Percentiles rank a stretch among this genome's conserved stretches.
Conservation (phyloP, 345 rosid genomes). For the Eutrema japonicum region DNA sequence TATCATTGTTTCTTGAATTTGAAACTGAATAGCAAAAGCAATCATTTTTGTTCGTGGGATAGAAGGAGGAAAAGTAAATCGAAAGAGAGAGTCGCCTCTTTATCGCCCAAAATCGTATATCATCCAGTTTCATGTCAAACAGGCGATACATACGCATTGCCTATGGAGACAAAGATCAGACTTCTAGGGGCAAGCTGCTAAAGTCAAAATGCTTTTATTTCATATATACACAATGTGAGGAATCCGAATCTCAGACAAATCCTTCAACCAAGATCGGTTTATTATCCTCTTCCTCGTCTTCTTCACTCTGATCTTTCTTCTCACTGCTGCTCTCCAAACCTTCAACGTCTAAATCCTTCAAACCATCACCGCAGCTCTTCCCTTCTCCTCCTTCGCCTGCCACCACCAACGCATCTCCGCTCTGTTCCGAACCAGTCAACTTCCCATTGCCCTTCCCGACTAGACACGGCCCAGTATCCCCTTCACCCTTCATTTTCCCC, state of each 20-base stretch:
- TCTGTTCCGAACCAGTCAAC: constrained; percentile 2
- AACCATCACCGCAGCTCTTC: constrained; percentile 39
- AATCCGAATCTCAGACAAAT: constrained; percentile 35
- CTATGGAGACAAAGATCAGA: constrained; percentile 11
- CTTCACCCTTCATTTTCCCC: background rate
- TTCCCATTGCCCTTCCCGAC: constrained; percentile 31
- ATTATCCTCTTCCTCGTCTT: constrained; percentile 32
- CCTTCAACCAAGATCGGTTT: constrained; percentile 45
- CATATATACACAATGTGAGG: constrained; percentile 24
- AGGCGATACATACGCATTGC: constrained; percentile 28
- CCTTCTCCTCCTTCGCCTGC: constrained; percentile 34
- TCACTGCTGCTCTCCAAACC: constrained; percentile 25
- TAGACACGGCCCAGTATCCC: constrained; percentile 34
- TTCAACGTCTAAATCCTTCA: constrained; percentile 32
- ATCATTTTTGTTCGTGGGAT: background rate
- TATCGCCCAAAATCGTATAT: background rate
- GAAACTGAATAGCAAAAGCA: constrained; percentile 1
- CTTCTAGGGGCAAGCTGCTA: constrained; percentile 2
- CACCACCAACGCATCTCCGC: constrained; percentile 36
- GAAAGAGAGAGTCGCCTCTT: background rate
- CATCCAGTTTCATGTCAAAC: constrained; percentile 5
- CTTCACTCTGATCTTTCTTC: constrained; percentile 28
- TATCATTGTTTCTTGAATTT: background rate
- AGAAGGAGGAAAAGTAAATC: background rate
- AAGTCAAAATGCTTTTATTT: constrained; percentile 30